Evolutionary conservation across 2,329 filamentous ascomycete species (phyloP).

Genomic region (Leptosphaerulina australis): DNA sequence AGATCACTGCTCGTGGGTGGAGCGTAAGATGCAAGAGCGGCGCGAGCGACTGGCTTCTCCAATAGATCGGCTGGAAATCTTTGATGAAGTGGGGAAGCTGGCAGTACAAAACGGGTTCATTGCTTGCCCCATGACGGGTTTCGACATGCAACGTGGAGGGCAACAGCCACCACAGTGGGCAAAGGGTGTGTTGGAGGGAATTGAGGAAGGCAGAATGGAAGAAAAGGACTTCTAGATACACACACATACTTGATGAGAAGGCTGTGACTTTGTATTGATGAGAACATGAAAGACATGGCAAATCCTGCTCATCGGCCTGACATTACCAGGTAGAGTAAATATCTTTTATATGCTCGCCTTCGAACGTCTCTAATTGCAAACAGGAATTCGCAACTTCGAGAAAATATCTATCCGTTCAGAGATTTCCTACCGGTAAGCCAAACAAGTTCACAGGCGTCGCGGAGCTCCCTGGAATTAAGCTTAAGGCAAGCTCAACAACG

Average conservation of each 20-base stretch:
- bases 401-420: no score
- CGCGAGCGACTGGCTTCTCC: not conserved
- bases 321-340: no score
- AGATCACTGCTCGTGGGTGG: constrained; percentile 35
- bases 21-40: constrained; percentile 30
- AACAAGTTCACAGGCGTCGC: no score
- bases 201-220: constrained; percentile 35
- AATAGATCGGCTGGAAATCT: constrained; percentile 19
- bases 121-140: constrained; percentile 29
- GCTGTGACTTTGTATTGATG: no score
- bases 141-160: constrained; percentile 5
- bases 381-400: no score
- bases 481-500: no score
- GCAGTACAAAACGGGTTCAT: constrained; percentile 27
- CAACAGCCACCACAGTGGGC: constrained; percentile 35
- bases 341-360: no score
- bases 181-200: constrained; percentile 32
- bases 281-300: no score
- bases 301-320: no score
- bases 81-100: constrained; percentile 31
- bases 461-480: no score
- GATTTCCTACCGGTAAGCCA: no score
- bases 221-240: constrained; percentile 39
- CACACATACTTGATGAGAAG: constrained; percentile 19
- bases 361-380: no score